A percentile compares a stretch with the other conserved stretches of the same genome.
Conservation (phyloP, 75 land plant genomes). For the Larix kaempferi region DNA sequence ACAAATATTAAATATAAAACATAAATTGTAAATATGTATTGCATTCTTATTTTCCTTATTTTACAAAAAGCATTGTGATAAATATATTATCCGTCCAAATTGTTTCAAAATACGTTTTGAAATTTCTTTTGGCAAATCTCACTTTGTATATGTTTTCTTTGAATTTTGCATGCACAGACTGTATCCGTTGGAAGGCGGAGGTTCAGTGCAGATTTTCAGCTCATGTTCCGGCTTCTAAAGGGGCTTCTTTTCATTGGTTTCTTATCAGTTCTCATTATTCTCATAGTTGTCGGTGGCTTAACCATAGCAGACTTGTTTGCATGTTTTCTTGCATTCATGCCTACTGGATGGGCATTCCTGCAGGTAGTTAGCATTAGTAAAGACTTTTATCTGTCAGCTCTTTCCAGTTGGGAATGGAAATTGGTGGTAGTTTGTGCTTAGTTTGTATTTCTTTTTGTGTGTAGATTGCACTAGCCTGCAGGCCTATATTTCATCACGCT, state of each 20-base stretch:
- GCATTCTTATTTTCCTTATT: too few species aligned
- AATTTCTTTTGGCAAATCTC: too few species aligned
- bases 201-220: slow-evolving; percentile 96
- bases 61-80: too few species aligned
- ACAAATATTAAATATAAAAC: too few species aligned
- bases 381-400: background rate
- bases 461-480: slow-evolving; percentile 69
- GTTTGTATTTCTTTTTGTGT: background rate
- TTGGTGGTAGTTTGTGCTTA: too few species aligned
- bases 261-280: slow-evolving; percentile 65
- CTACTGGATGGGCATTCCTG: slow-evolving; percentile 97
- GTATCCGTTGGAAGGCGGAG: slow-evolving; percentile 87
- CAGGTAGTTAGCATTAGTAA: slow-evolving; percentile 38
- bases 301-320: slow-evolving; percentile 79
- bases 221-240: slow-evolving; percentile 89
- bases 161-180: slow-evolving; percentile 33
- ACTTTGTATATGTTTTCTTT: too few species aligned
- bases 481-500: slow-evolving; percentile 34
- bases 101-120: too few species aligned
- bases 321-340: slow-evolving; percentile 76
- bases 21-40: too few species aligned
- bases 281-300: slow-evolving; percentile 66
- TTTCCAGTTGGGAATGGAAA: too few species aligned
- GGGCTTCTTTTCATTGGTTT: slow-evolving; percentile 79
- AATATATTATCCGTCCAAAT: too few species aligned